Evolutionary conservation across 768 basidiomycete genomes (phyloP), one percentile per base, ranked within the genome.

Genomic region (Rhodosporidiobolus sp.): DNA sequence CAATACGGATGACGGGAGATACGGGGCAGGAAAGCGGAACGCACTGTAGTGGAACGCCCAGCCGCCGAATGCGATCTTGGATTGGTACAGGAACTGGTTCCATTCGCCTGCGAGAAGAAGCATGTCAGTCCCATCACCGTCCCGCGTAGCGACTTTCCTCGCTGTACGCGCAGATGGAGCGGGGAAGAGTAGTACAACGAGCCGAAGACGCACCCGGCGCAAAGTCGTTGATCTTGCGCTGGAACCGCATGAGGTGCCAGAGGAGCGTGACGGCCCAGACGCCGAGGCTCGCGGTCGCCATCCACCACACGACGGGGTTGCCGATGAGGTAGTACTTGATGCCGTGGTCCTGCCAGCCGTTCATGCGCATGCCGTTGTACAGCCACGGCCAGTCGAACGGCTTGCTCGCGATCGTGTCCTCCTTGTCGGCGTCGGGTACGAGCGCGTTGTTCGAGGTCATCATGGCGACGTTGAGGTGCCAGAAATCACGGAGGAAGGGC

Each of bases 391-490:
- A 99, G 78, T 98, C 94, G 50, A 86, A 86, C 0, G 95, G 94
- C 77, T 86, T 87, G 46, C 93, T 95, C 0, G 95, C 96, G 63
- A 99, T 87, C 79, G 97, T 92, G 80, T 99, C 96, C 77, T 95
- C 92, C 82, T 98, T 98, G 84, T 99, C 96, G 0, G 95, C 93
- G 78, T 99, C 94, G 1, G 96, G 96, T 52, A 98, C 81, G 65
- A 99, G 88, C 0, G 96, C 95, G 79, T 99, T 99, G 84, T 99
- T 99, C 9, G 96, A 97, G 0, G 95, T 96, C 92, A 94, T 94
- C 96, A 99, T 99, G 14, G 94, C 96, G 34, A 99, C 92, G 79
- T 99, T 99, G 67, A 99, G 87, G 80, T 99, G 95, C 89, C 92
- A 94, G 82, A 99, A 99, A 83, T 99, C 95, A 63, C 90, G 88